These are phyloP conservation scores for Apophysomyces ossiformis DNA, from an alignment of 371 early-diverging fungal genomes.

Conservation along the genomic window DNA sequence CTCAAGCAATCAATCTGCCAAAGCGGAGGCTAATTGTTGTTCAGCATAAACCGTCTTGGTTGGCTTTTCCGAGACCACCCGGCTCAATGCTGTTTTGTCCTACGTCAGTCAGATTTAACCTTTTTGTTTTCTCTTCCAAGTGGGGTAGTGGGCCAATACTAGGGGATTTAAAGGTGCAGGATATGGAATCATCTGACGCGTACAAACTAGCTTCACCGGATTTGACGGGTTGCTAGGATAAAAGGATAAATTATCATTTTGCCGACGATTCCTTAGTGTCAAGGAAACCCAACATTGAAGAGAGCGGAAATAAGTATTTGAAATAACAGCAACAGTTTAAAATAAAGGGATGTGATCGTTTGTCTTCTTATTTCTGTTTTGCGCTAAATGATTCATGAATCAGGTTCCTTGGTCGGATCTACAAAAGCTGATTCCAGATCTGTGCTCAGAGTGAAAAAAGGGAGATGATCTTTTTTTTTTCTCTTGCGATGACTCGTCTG, in stretches of 20 bases:
- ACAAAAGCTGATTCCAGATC: neutral
- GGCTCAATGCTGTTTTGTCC: neutral
- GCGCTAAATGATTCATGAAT: neutral
- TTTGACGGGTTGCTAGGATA: neutral
- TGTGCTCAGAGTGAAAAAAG: conserved; percentile 11
- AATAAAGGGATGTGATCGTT: too few relatives aligned
- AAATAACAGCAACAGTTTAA: neutral
- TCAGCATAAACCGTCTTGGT: too few relatives aligned
- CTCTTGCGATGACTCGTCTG: conserved; percentile 1
- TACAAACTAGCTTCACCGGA: neutral
- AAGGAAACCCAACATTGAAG: neutral
- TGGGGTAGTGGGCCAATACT: too few relatives aligned
- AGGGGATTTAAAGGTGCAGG: too few relatives aligned
- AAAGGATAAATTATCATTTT: neutral
- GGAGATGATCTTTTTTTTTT: conserved; percentile 11
- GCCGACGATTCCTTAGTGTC: neutral
- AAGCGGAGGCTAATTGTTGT: too few relatives aligned
- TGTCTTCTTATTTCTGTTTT: too few relatives aligned
- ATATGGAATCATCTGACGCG: too few relatives aligned
- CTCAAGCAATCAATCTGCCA: too few relatives aligned
- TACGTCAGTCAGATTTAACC: neutral
- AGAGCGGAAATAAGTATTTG: neutral
- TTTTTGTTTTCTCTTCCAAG: too few relatives aligned
- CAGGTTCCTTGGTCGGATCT: conserved; percentile 2
- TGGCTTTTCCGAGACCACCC: conserved; percentile 9